Evolutionary conservation across 345 rosid genomes (phyloP).

Genomic region (Murraya paniculata): DNA sequence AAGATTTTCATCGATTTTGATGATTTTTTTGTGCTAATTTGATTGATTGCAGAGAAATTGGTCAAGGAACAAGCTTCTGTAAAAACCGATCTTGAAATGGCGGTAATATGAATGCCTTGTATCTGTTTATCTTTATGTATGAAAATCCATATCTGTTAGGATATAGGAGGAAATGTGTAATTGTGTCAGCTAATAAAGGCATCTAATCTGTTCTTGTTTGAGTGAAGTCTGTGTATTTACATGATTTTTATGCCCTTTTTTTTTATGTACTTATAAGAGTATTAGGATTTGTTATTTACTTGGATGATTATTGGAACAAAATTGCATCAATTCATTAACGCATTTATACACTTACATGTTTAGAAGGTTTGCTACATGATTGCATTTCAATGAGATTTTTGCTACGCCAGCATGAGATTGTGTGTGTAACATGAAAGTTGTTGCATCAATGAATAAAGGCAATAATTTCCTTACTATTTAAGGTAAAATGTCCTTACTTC

Average conservation of each 20-base stretch:
- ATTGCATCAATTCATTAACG: neutral
- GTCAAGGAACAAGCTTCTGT: constrained; percentile 89
- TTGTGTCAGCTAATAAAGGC: neutral
- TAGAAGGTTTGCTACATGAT: neutral
- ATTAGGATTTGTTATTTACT: neutral
- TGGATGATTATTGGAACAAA: neutral
- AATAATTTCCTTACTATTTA: neutral
- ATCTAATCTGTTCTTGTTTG: neutral
- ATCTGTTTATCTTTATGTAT: constrained; percentile 6
- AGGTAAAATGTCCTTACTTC: neutral
- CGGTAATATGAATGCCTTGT: constrained; percentile 43
- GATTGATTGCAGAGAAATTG: constrained; percentile 61
- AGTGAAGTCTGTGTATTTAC: neutral
- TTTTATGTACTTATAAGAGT: neutral
- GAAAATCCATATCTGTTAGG: neutral
- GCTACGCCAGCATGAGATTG: neutral
- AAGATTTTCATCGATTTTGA: constrained; percentile 4
- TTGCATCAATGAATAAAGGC: neutral
- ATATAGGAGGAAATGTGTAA: neutral
- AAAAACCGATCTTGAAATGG: constrained; percentile 80
- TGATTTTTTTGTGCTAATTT: constrained; percentile 25
- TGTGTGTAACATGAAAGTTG: neutral
- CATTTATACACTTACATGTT: neutral
- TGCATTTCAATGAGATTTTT: neutral
- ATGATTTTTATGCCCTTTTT: neutral